Percentiles rank a stretch among this genome's conserved stretches.
Conservation (phyloP, 2,329 filamentous ascomycete species). For the Claviceps digitariae region DNA sequence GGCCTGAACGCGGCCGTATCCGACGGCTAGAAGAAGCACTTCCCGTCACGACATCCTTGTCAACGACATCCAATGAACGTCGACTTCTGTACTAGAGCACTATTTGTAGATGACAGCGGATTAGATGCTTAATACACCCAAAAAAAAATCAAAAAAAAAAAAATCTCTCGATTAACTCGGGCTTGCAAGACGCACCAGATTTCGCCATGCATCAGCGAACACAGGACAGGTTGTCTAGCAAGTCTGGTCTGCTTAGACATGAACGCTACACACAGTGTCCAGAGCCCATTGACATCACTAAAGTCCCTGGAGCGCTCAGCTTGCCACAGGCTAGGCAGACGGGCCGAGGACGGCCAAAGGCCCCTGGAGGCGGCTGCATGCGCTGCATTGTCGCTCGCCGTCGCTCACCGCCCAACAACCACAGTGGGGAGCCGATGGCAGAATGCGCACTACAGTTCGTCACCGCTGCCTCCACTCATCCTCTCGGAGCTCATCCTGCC, state of each 20-base stretch:
- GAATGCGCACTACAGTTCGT: not conserved
- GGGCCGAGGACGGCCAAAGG: no score
- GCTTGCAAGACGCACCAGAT: no score
- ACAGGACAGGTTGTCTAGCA: no score
- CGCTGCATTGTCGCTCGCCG: not conserved
- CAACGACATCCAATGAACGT: not conserved
- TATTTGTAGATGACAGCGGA: not conserved
- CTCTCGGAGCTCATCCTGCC: not conserved
- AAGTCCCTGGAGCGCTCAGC: not conserved
- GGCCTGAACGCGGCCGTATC: not conserved
- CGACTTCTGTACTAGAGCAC: not conserved
- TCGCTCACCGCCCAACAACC: constrained; percentile 4
- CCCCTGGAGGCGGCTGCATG: not conserved
- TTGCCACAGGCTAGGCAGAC: not conserved
- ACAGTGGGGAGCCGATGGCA: not conserved
- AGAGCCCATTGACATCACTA: not conserved
- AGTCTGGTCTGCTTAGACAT: no score
- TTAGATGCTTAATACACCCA: not conserved
- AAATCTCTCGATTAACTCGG: not conserved
- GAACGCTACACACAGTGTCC: no score
- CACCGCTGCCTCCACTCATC: constrained; percentile 4
- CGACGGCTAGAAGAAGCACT: not conserved
- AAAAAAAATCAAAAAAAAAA: not conserved
- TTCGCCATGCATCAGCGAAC: not conserved
- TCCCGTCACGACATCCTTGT: not conserved